A percentile compares a stretch with the other conserved stretches of the same genome.
Conservation (phyloP, 129 eudicot species). For the Tagetes erecta region DNA sequence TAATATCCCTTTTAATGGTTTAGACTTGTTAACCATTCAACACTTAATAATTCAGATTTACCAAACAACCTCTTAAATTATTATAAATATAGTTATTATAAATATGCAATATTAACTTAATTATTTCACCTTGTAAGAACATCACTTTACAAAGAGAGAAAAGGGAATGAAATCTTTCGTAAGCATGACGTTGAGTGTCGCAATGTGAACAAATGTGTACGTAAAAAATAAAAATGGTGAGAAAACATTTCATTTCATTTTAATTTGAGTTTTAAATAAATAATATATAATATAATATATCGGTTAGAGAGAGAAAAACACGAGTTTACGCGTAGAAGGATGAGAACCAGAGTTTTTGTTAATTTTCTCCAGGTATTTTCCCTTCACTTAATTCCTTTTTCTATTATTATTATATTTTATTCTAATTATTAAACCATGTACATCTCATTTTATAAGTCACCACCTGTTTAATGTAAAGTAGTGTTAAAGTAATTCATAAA, state of each 20-base stretch:
- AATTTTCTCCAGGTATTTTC: slow-evolving; percentile 16
- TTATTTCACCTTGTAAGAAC: too few relatives aligned
- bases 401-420: not conserved
- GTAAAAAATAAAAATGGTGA: not conserved
- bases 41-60: too few relatives aligned
- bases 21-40: too few relatives aligned
- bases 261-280: not conserved
- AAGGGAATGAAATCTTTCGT: slow-evolving; percentile 15
- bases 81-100: too few relatives aligned
- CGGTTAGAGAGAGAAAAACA: slow-evolving; percentile 23
- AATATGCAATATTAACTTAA: too few relatives aligned
- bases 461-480: too few relatives aligned
- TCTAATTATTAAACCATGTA: too few relatives aligned
- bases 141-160: not conserved
- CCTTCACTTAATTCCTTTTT: slow-evolving; percentile 8
- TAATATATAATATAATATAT: not conserved
- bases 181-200: slow-evolving; percentile 31
- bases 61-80: too few relatives aligned
- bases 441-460: too few relatives aligned
- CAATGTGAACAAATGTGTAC: slow-evolving; percentile 40
- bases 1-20: too few relatives aligned
- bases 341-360: slow-evolving; percentile 19
- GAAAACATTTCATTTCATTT: too few relatives aligned
- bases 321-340: slow-evolving; percentile 53
- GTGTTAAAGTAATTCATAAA: too few relatives aligned